Evolutionary conservation across 2,329 filamentous ascomycete genomes (phyloP), one percentile per base, ranked within the genome.

Genomic region (Mycosphaerella sp.): DNA sequence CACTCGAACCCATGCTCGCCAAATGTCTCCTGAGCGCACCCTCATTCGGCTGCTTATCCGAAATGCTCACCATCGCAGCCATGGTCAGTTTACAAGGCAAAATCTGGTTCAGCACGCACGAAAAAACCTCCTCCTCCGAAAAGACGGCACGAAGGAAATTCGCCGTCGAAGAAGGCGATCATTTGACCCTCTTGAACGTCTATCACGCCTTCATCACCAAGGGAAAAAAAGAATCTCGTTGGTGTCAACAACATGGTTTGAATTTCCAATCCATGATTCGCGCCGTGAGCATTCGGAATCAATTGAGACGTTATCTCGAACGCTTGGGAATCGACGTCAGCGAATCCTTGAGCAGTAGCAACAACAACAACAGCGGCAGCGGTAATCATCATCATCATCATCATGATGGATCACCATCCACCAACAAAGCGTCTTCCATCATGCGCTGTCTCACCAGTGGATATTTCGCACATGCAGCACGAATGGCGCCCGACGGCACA

Each of bases 1-100:
- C 91, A 0, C 82, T 97, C 6, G 89, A 95, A 63, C 93, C 93
- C 0, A 96, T 96, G 89, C 93, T 96, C 80, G 89, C 86, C 6
- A 95, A 92, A 72, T 88, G 87, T 0, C 77, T 96, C 4, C 81
- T 97, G 7, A 82, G 84, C 14, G 87, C 91, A 0, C 74, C 82
- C 4, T 77, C 79, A 0, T 95, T 95, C 71, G 79, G 78, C 38
- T 96, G 91, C 62, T 73, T 95, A 10, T 85, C 82, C 66, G 92
- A 96, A 70, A 86, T 97, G 49, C 78, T 97, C 26, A 89, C 85
- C 1, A 95, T 97, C 60, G 89, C 92, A 5, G 91, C 93, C 12
- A 97, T 98, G 92, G 87, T 89, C 34, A 93, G 85, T 58, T 75
- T 95, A 0, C 87, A 91, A 56, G 87, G 89, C 4, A 85, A 81